Evolutionary conservation across 306 rosid species (phyloP).

Genomic region (Gillenia trifoliata): DNA sequence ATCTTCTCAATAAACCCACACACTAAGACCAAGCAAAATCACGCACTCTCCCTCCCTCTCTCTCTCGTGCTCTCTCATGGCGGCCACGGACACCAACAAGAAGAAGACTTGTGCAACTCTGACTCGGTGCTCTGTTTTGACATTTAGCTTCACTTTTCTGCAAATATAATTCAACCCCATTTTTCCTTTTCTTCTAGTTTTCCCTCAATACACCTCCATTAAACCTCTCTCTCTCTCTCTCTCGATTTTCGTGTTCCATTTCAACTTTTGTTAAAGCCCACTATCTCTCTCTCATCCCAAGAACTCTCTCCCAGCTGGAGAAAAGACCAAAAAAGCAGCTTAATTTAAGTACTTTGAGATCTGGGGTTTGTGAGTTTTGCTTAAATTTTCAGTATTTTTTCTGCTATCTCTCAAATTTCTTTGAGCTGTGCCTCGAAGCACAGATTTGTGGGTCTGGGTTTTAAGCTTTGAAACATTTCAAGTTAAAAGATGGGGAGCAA

Average conservation of each 20-base stretch:
- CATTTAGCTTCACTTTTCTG: slow-evolving; percentile 15
- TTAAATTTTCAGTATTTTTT: slow-evolving; percentile 2
- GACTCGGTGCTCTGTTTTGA: slow-evolving; percentile 26
- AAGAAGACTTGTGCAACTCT: slow-evolving; percentile 13
- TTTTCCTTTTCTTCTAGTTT: background rate
- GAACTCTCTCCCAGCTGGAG: slow-evolving; percentile 24
- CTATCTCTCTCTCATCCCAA: slow-evolving; percentile 20
- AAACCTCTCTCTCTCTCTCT: slow-evolving; percentile 1
- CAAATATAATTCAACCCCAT: slow-evolving; percentile 4
- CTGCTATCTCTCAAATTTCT: background rate
- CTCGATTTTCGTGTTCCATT: slow-evolving; percentile 62
- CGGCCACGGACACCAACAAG: slow-evolving; percentile 41
- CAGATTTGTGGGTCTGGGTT: slow-evolving; percentile 17
- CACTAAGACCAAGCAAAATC: slow-evolving; percentile 40
- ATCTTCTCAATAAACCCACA: slow-evolving; percentile 30
- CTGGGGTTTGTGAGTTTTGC: slow-evolving; percentile 48
- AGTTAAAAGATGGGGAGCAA: slow-evolving; percentile 70
- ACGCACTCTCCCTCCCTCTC: background rate
- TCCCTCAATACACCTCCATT: slow-evolving; percentile 21
- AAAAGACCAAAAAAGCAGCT: slow-evolving; percentile 24
- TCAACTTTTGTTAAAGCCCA: slow-evolving; percentile 51
- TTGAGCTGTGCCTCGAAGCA: slow-evolving; percentile 8
- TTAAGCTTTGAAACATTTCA: slow-evolving; percentile 30
- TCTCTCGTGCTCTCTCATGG: slow-evolving; percentile 19
- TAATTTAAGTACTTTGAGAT: slow-evolving; percentile 46